phyloP scores from a whole-genome alignment of 2,329 filamentous ascomycete genomes.

The Lithohypha guttulata region DNA sequence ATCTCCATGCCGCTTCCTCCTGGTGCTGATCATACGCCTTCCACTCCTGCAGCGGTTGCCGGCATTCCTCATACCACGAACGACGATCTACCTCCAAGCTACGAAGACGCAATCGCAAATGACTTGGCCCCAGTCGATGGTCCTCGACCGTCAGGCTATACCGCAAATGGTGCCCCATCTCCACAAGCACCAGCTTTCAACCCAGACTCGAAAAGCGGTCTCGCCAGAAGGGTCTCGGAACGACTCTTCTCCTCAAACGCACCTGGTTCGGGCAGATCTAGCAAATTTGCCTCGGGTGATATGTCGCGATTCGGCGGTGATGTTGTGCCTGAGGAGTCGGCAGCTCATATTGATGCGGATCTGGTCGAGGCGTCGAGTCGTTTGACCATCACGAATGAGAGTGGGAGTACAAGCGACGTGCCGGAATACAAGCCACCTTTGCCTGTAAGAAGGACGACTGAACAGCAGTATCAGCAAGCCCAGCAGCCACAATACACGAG shows the following conservation, averaged over 20 bases:
- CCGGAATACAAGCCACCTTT: no score
- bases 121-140: slow-evolving; percentile 64
- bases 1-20: slow-evolving; percentile 4
- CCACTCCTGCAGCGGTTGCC: slow-evolving; percentile 8
- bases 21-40: no score
- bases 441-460: no score
- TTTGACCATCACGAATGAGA: no score
- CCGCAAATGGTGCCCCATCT: slow-evolving; percentile 24
- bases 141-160: slow-evolving; percentile 45
- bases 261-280: slow-evolving; percentile 2
- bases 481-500: no score
- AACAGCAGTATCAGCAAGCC: no score
- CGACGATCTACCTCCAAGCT: slow-evolving; percentile 83
- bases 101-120: slow-evolving; percentile 83
- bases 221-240: slow-evolving; percentile 19
- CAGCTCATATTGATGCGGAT: no score
- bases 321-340: slow-evolving; percentile 4
- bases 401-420: no score
- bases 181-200: slow-evolving; percentile 14
- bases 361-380: no score
- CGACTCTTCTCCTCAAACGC: slow-evolving; percentile 17
- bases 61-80: slow-evolving; percentile 12
- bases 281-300: background rate
- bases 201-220: slow-evolving; percentile 14
- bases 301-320: slow-evolving; percentile 2